Evolutionary conservation across 2,329 filamentous ascomycete genomes (phyloP), one percentile per base, ranked within the genome.

Genomic region (Nemania sp.): DNA sequence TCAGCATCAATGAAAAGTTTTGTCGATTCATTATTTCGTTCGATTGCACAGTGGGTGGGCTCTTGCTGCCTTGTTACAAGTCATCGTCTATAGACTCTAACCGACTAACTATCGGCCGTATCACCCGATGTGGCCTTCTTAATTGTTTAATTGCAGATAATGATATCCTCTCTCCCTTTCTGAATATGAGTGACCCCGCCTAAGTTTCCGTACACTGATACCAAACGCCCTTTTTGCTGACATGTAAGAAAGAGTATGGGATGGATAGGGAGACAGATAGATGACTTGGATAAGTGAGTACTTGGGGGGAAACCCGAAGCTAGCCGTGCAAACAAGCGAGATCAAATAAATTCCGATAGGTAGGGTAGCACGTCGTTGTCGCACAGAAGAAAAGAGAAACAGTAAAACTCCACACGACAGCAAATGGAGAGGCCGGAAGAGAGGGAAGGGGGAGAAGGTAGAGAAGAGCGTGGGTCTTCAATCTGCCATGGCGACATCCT

Each of bases 401-500:
- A 39, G 35, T 15, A 15, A 15, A 7, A 10, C 20, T 7, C 7
- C 12, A 32, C 13, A 34, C 34, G n/a, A 35, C 37, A 10, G 9
- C 12, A 37, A 50, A 29, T n/a, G 29, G 13, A 15, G 15, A 12
- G n/a, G n/a, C n/a, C n/a, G n/a, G 12, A 35, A 11, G n/a, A 10
- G 46, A 18, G 9, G 43, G 18, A 6, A 46, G 15, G 10, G 15
- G 39, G 3, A 42, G 20, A 42, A 20, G 5, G n/a, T n/a, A n/a
- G n/a, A n/a, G n/a, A n/a, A n/a, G 43, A n/a, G 32, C 4, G 17
- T 15, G 4, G 17, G 1, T 34, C 45, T 37, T 68, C 56, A 72
- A 35, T 64, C 65, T 64, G 65, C 49, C 69, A 71, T 68, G 7
- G 48, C 25, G 15, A 66, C 54, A 57, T 71, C 68, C 2, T 68